Evolutionary conservation across 2,329 filamentous ascomycete species (phyloP), one percentile per base, ranked within the genome.

Genomic region (Botryotinia calthae): DNA sequence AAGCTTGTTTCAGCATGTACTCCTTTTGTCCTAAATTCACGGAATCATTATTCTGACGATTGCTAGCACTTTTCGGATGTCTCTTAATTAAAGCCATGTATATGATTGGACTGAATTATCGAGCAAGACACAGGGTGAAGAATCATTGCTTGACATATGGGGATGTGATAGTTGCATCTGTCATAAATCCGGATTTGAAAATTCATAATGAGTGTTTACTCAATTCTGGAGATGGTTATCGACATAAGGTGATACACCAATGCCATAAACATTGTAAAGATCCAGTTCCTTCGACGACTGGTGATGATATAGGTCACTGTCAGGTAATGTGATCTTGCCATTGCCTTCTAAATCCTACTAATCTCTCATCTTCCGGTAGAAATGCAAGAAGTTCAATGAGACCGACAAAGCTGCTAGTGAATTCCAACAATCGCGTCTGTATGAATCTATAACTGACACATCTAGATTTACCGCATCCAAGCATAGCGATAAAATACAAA

Each of bases 181-280:
- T 77, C 20, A 73, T 77, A 6, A 65, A 77, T 31, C 73, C 74
- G 10, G 72, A 74, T 31, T 63, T 77, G 28, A 77, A 77, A 54
- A 72, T 77, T 25, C 73, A 76, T 34, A 76, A 77, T 40, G 76
- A 77, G 63, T 77, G 75, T 46, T 59, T 77, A 25, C 73, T 77
- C 46, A 77, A 77, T 28, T 76, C 76, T 8, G 74, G 76, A 46
- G 75, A 77, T 68, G 76, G 76, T 6, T 76, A 76, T 48, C 69
- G 74, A 59, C 64, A 76, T 18, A 69, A 72, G 56, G 70, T 74
- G 6, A 31, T 51, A 14, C 76, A 77, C 31, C 74, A 71, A 4
- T 77, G 75, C n/a, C 76, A 77, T 59, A 77, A 76, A 34, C 74
- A 77, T 66, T 77, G 76, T 34, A 77, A 75, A 71, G 75, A 77